Percentiles rank a stretch among this genome's conserved stretches.
These are phyloP conservation scores for Porodaedalea pini DNA, from an alignment of 1,284 basidiomycete genomes.

Conservation along the genomic window DNA sequence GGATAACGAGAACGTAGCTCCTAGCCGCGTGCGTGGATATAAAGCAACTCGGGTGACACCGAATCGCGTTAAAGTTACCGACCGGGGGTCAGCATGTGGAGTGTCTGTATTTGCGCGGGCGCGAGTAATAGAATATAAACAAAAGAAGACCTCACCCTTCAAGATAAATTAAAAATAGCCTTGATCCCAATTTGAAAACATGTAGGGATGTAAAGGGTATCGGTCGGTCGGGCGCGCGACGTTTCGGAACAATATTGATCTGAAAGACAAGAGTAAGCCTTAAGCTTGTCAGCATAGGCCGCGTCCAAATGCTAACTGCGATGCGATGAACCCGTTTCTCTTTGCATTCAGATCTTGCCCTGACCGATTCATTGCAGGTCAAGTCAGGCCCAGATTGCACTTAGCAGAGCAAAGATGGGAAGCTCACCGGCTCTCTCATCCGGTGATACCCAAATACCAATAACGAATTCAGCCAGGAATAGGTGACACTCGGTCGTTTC, in stretches of 20 bases:
- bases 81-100: no score
- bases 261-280: background rate
- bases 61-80: background rate
- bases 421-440: background rate
- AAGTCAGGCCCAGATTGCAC: background rate
- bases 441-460: background rate
- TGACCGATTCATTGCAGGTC: background rate
- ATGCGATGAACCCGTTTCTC: background rate
- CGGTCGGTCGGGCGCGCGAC: no score
- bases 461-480: constrained; percentile 2
- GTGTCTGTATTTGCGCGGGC: no score
- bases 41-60: background rate
- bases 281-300: background rate
- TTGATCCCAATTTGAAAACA: background rate
- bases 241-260: no score
- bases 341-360: background rate
- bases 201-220: background rate
- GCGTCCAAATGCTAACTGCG: background rate
- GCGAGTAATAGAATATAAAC: background rate
- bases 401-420: background rate
- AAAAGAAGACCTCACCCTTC: background rate
- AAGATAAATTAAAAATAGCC: background rate
- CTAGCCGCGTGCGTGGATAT: background rate
- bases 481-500: background rate
- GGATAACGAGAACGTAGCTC: background rate